phyloP scores from a whole-genome alignment of 306 rosid species.

The Alnus rubra region DNA sequence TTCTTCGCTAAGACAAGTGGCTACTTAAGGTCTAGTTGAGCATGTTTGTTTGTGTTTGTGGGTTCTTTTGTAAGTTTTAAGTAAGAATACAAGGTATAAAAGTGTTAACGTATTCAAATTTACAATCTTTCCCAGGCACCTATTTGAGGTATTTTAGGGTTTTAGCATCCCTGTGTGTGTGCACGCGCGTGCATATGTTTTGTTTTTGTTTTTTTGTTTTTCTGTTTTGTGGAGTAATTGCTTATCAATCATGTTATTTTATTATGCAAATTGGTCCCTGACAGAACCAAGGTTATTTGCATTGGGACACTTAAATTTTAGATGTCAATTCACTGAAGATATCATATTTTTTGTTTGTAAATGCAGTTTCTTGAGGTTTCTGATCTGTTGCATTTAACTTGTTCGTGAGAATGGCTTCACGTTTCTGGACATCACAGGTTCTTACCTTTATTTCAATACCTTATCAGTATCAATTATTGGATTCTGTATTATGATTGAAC shows the following conservation, averaged over 20 bases:
- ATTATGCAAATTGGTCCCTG: background rate
- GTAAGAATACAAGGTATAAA: too few species aligned
- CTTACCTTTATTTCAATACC: background rate
- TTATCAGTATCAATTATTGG: background rate
- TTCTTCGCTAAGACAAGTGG: background rate
- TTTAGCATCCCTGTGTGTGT: background rate
- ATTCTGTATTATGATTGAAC: background rate
- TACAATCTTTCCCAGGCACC: background rate
- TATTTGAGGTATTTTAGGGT: background rate
- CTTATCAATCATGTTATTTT: background rate
- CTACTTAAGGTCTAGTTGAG: background rate
- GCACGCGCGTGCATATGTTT: too few species aligned
- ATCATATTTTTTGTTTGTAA: background rate
- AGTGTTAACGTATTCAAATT: background rate
- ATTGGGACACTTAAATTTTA: background rate
- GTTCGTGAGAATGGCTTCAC: slow-evolving; percentile 36
- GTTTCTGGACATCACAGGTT: slow-evolving; percentile 27
- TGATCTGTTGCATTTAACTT: background rate
- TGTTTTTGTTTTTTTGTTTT: too few species aligned
- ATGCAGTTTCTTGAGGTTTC: slow-evolving; percentile 2
- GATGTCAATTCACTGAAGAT: background rate
- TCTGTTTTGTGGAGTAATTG: background rate
- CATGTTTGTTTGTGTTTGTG: background rate
- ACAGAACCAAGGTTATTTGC: background rate
- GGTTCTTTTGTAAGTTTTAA: too few species aligned